A percentile compares a stretch with the other conserved stretches of the same genome.
phyloP scores from a whole-genome alignment of 345 rosid species.

The Rhodomyrtus tomentosa region DNA sequence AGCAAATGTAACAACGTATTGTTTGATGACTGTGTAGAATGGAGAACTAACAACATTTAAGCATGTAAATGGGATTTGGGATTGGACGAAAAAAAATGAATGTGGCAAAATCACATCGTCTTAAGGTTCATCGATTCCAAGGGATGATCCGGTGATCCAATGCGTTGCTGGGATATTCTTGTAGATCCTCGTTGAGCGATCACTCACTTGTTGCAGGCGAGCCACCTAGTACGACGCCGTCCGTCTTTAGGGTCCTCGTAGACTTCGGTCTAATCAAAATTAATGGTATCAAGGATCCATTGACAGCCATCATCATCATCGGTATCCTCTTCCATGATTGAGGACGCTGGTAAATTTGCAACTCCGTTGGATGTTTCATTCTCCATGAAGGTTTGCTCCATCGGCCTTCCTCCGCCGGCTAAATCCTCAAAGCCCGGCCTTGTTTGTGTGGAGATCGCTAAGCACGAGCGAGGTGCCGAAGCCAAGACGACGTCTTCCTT shows the following conservation, averaged over 20 bases:
- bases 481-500: not conserved
- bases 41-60: not conserved
- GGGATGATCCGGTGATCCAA: not conserved
- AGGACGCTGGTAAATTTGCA: not conserved
- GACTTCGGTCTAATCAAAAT: not conserved
- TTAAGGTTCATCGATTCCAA: not conserved
- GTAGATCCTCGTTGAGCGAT: rapidly evolving
- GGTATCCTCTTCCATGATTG: not conserved
- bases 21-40: not conserved
- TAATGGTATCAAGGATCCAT: not conserved
- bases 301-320: not conserved
- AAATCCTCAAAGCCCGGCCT: not conserved
- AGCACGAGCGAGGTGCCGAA: not conserved
- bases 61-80: not conserved
- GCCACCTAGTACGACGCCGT: not conserved
- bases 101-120: not conserved
- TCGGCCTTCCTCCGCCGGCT: not conserved
- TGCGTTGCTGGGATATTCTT: not conserved
- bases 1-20: not conserved
- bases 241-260: not conserved
- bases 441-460: not conserved
- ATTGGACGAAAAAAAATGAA: not conserved
- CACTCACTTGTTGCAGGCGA: not conserved
- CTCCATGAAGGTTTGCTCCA: not conserved
- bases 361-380: not conserved